Percentiles rank a stretch among this genome's conserved stretches.
phyloP scores from a whole-genome alignment of 495 filamentous ascomycete genomes.

The Penicilliopsis zonata region DNA sequence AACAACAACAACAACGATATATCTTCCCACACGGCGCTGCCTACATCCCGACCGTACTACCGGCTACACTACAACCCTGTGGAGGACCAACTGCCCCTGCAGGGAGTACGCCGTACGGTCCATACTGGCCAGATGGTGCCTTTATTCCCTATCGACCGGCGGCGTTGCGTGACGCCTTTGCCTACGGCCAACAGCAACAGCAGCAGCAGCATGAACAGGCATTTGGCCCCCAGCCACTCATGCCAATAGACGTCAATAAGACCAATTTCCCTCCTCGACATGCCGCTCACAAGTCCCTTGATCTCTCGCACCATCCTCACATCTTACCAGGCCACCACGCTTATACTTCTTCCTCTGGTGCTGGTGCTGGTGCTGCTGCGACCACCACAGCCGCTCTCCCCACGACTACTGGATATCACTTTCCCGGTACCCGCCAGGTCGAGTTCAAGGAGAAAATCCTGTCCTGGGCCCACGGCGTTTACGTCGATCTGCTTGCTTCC shows the following conservation, averaged over 20 bases:
- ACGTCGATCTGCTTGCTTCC: constrained; percentile 71
- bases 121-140: constrained; percentile 59
- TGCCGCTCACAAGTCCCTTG: constrained; percentile 20
- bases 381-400: constrained; percentile 6
- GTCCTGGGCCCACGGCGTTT: constrained; percentile 75
- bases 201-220: constrained; percentile 16
- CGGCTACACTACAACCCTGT: constrained; percentile 57
- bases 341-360: constrained; percentile 13
- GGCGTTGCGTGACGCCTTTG: too few species aligned
- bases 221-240: constrained; percentile 15
- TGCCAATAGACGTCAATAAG: constrained; percentile 17
- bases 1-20: constrained; percentile 35
- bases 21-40: constrained; percentile 67
- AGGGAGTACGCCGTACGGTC: constrained; percentile 56
- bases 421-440: constrained; percentile 32
- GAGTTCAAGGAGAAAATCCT: constrained; percentile 74
- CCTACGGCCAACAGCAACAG: constrained; percentile 9
- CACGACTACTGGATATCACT: too few species aligned
- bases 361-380: constrained; percentile 13
- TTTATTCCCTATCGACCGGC: constrained; percentile 20
- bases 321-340: constrained; percentile 15
- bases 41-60: constrained; percentile 61
- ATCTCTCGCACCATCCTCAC: constrained; percentile 8
- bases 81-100: constrained; percentile 64
- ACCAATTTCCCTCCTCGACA: constrained; percentile 31